Percentiles rank a stretch among this genome's conserved stretches.
Evolutionary conservation across 805 yeast species (phyloP).

Genomic region (Kodamaea laetipori): DNA sequence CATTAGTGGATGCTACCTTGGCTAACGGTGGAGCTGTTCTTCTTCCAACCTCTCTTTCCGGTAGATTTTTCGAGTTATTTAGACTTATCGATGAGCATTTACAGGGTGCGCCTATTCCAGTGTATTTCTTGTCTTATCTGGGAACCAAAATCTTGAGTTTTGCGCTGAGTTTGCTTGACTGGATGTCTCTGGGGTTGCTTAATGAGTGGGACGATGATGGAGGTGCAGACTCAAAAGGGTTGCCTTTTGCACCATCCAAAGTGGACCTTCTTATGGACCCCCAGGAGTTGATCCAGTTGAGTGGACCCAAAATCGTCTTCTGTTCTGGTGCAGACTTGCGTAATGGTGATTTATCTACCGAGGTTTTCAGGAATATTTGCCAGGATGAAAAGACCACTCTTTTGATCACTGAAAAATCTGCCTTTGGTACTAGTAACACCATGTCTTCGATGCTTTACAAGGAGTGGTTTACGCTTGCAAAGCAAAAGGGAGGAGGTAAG

Average conservation of each 20-base stretch:
- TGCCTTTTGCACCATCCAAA: constrained; percentile 76
- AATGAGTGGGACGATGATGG: constrained; percentile 71
- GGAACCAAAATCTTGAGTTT: constrained; percentile 77
- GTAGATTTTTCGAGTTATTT: constrained; percentile 78
- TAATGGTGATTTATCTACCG: constrained; percentile 61
- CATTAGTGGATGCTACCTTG: constrained; percentile 63
- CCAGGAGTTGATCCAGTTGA: constrained; percentile 53
- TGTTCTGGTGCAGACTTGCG: constrained; percentile 69
- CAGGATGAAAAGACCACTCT: constrained; percentile 67
- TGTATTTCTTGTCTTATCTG: constrained; percentile 72
- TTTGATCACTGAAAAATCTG: constrained; percentile 64
- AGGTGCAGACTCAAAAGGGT: constrained; percentile 45
- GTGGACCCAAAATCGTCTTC: constrained; percentile 79
- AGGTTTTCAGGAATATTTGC: constrained; percentile 57
- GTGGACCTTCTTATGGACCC: constrained; percentile 57
- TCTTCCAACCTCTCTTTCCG: constrained; percentile 78
- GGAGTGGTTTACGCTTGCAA: constrained; percentile 54
- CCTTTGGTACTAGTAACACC: constrained; percentile 35
- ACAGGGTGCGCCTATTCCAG: constrained; percentile 61
- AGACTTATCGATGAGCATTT: constrained; percentile 72
- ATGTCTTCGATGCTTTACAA: constrained; percentile 51
- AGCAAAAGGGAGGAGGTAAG: constrained; percentile 33
- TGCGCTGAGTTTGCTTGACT: constrained; percentile 89
- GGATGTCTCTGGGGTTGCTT: constrained; percentile 90
- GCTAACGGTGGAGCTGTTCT: constrained; percentile 79